A percentile compares a stretch with the other conserved stretches of the same genome.
phyloP scores from a whole-genome alignment of 164 flowering plant genomes.

The Akebia trifoliata region DNA sequence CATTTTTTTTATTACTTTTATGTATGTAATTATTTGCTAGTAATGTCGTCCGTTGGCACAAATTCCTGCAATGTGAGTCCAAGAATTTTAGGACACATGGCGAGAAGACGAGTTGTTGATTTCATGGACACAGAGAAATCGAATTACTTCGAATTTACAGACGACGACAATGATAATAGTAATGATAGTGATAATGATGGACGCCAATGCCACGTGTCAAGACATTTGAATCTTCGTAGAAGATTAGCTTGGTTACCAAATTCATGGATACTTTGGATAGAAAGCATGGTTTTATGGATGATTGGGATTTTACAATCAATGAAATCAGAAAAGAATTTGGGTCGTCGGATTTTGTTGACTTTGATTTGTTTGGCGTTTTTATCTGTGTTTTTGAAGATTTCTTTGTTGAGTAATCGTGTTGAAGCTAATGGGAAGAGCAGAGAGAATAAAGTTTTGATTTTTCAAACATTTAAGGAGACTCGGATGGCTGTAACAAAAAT shows the following conservation, averaged over 20 bases:
- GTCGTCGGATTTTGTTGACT: constrained; percentile 25
- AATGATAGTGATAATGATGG: no score
- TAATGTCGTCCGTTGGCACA: no score
- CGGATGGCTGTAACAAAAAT: constrained; percentile 32
- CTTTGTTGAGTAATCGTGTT: constrained; percentile 19
- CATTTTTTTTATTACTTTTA: no score
- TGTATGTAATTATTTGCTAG: no score
- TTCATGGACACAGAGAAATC: constrained; percentile 17
- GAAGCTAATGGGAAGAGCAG: constrained; percentile 15
- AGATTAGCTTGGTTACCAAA: constrained; percentile 10
- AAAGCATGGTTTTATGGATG: no score
- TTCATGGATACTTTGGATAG: constrained; percentile 10
- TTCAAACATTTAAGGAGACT: constrained; percentile 34
- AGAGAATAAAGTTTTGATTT: constrained; percentile 25
- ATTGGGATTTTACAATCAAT: constrained; percentile 2
- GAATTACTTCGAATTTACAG: no score
- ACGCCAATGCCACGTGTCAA: background rate
- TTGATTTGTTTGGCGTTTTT: constrained; percentile 30
- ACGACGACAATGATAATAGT: background rate
- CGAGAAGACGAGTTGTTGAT: constrained; percentile 26
- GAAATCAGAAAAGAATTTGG: constrained; percentile 32
- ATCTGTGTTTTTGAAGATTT: constrained; percentile 32
- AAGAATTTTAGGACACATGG: constrained; percentile 15
- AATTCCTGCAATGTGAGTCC: constrained; percentile 22
- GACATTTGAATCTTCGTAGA: constrained; percentile 2